Percentiles rank a stretch among this genome's conserved stretches.
Evolutionary conservation across 2,329 filamentous ascomycete genomes (phyloP).

Genomic region (Fusarium brachygibbosum): DNA sequence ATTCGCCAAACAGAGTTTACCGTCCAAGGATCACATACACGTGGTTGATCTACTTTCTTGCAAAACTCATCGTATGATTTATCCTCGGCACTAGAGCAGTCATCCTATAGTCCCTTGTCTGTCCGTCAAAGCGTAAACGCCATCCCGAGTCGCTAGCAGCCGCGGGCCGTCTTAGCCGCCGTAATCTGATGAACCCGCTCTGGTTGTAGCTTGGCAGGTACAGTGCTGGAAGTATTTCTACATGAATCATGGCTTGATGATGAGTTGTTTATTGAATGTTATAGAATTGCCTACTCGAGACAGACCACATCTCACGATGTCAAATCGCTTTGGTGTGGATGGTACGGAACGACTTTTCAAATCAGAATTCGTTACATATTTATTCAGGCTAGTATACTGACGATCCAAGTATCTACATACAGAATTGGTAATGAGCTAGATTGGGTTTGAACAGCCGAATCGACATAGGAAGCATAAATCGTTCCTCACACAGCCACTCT

Average conservation of each 20-base stretch:
- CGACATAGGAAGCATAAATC: neutral
- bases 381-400: neutral
- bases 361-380: neutral
- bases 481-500: neutral
- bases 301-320: neutral
- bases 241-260: too few relatives aligned
- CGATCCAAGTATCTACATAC: neutral
- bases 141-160: neutral
- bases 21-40: neutral
- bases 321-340: too few relatives aligned
- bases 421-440: neutral
- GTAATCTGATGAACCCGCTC: neutral
- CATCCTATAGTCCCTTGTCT: neutral
- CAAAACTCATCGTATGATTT: neutral
- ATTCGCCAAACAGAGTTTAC: neutral
- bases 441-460: neutral
- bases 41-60: neutral
- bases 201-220: neutral
- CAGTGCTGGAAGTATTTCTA: neutral
- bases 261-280: neutral
- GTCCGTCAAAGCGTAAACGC: slow-evolving; percentile 6
- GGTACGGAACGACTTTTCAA: too few relatives aligned
- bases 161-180: neutral
- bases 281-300: neutral
- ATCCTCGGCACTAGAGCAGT: neutral